phyloP scores from a whole-genome alignment of 2,329 filamentous ascomycete species.

The Exophiala spinifera region DNA sequence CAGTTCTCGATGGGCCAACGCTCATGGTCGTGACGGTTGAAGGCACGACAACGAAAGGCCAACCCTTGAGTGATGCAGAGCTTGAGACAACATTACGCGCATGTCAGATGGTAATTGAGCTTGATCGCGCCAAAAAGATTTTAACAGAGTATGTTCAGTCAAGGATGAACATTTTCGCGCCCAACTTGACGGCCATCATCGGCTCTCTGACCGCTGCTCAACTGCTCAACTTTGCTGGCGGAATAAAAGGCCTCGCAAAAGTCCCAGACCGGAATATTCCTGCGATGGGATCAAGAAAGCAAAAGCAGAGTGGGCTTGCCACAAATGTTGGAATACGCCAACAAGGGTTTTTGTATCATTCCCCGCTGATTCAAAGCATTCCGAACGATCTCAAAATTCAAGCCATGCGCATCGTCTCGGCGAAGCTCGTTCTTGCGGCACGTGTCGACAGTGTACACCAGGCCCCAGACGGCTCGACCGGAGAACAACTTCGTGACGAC shows the following conservation, averaged over 20 bases:
- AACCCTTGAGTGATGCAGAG: slow-evolving; percentile 71
- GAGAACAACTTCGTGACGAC: slow-evolving; percentile 75
- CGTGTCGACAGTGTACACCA: slow-evolving; percentile 84
- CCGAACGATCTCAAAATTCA: slow-evolving; percentile 85
- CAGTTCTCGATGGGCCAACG: slow-evolving; percentile 80
- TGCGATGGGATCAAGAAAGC: slow-evolving; percentile 85
- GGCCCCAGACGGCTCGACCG: slow-evolving; percentile 75
- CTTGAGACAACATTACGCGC: slow-evolving; percentile 70
- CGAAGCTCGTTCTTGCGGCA: slow-evolving; percentile 89
- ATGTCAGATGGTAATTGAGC: slow-evolving; percentile 81
- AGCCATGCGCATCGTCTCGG: slow-evolving; percentile 90
- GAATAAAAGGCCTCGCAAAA: slow-evolving; percentile 82
- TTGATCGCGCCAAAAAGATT: slow-evolving; percentile 81
- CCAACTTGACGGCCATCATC: slow-evolving; percentile 85
- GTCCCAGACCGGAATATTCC: slow-evolving; percentile 91
- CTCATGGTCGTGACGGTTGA: slow-evolving; percentile 96
- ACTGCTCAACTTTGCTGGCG: slow-evolving; percentile 91
- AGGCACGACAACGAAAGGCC: slow-evolving; percentile 82
- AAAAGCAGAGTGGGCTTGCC: slow-evolving; percentile 75
- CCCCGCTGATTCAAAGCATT: slow-evolving; percentile 80
- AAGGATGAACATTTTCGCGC: slow-evolving; percentile 92
- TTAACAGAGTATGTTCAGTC: slow-evolving; percentile 94
- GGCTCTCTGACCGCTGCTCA: slow-evolving; percentile 92
- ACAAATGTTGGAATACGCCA: slow-evolving; percentile 89
- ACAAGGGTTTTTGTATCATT: slow-evolving; percentile 90